Evolutionary conservation across 2,329 filamentous ascomycete genomes (phyloP).

Genomic region (Sarocladiaceae sp.): DNA sequence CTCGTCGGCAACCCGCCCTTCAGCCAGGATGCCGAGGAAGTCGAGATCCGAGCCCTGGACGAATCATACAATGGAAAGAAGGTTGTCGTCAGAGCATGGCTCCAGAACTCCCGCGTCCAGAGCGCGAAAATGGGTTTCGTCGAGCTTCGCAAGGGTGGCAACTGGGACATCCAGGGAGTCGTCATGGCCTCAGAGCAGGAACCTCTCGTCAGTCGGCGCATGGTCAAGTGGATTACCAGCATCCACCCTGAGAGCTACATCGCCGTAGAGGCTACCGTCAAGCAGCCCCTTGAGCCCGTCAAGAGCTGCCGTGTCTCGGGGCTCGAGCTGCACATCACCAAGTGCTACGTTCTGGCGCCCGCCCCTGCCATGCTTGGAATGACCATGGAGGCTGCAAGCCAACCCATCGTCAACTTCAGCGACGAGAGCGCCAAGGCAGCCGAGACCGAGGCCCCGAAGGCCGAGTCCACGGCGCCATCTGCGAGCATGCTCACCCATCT

Average conservation of each 20-base stretch:
- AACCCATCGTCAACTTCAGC: conserved; percentile 50
- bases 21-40: conserved; percentile 48
- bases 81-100: conserved; percentile 70
- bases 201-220: conserved; percentile 69
- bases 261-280: conserved; percentile 70
- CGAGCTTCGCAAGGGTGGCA: conserved; percentile 66
- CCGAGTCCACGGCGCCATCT: conserved; percentile 36
- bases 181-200: conserved; percentile 60
- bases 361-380: conserved; percentile 52
- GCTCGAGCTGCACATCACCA: conserved; percentile 82
- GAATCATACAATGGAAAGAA: conserved; percentile 62
- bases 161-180: conserved; percentile 74
- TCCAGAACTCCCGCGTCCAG: conserved; percentile 84
- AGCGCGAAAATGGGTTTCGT: conserved; percentile 78
- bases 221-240: conserved; percentile 85
- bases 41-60: conserved; percentile 56
- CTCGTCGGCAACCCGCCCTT: conserved; percentile 46
- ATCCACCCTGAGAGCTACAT: conserved; percentile 78
- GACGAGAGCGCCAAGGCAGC: conserved; percentile 45
- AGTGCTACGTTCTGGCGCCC: conserved; percentile 70
- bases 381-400: conserved; percentile 49
- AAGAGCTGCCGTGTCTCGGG: conserved; percentile 77
- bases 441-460: conserved; percentile 15
- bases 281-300: conserved; percentile 79
- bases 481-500: conserved; percentile 80